A percentile compares a stretch with the other conserved stretches of the same genome.
phyloP scores from a whole-genome alignment of 345 rosid species.

The Orychophragmus violaceus region DNA sequence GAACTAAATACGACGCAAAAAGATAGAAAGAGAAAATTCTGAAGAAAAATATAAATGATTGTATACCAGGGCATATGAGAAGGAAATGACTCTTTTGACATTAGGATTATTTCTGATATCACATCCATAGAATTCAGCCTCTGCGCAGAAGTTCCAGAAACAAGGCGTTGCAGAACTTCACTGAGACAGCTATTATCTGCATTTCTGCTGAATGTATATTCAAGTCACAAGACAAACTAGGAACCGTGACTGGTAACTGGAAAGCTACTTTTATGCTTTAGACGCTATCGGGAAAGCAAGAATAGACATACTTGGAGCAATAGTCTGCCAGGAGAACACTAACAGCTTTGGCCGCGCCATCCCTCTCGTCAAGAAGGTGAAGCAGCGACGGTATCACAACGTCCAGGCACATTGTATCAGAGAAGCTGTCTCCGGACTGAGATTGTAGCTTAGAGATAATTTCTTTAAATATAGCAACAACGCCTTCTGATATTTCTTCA shows the following conservation, averaged over 20 bases:
- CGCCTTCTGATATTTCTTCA: slow-evolving; percentile 63
- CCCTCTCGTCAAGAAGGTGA: slow-evolving; percentile 80
- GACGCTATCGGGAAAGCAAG: slow-evolving; percentile 1
- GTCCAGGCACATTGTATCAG: slow-evolving; percentile 48
- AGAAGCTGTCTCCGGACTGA: slow-evolving; percentile 39
- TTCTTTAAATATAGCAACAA: slow-evolving; percentile 58
- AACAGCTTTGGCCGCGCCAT: slow-evolving; percentile 73
- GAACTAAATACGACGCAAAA: slow-evolving; percentile 15
- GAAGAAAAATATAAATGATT: slow-evolving; percentile 9
- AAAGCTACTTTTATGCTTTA: not conserved
- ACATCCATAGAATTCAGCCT: slow-evolving; percentile 77
- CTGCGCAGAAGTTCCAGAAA: slow-evolving; percentile 53
- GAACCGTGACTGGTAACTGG: not conserved
- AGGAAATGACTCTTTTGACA: slow-evolving; percentile 40
- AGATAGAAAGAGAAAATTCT: not conserved
- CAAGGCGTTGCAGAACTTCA: slow-evolving; percentile 63
- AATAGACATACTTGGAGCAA: slow-evolving; percentile 51
- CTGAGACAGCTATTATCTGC: slow-evolving; percentile 49
- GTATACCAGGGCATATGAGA: slow-evolving; percentile 57
- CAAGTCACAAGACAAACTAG: slow-evolving; percentile 24
- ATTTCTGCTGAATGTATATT: slow-evolving; percentile 43
- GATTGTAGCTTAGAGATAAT: slow-evolving; percentile 47
- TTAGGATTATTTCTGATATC: slow-evolving; percentile 49
- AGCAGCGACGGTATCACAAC: slow-evolving; percentile 52
- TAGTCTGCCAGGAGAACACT: slow-evolving; percentile 68